These are phyloP conservation scores for Gardenia jasminoides DNA, from an alignment of 257 asterid genomes.

Conservation along the genomic window DNA sequence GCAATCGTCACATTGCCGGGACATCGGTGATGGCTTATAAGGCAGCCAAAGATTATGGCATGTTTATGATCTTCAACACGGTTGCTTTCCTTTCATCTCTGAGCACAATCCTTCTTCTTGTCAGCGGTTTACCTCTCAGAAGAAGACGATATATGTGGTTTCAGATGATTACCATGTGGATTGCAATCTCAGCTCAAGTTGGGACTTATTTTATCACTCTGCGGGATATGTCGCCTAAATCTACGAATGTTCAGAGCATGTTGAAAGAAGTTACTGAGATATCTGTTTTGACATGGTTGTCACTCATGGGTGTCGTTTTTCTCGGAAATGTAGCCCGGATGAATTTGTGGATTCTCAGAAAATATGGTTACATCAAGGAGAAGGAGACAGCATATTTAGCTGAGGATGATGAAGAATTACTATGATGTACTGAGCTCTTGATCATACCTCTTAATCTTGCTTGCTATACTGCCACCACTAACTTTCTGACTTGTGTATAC, in stretches of 20 bases:
- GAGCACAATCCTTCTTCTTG: slow-evolving; percentile 32
- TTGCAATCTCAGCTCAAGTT: slow-evolving; percentile 36
- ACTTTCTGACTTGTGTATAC: background rate
- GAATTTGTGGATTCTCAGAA: slow-evolving; percentile 46
- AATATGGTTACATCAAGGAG: slow-evolving; percentile 32
- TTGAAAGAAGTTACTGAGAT: slow-evolving; percentile 30
- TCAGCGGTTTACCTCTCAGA: slow-evolving; percentile 41
- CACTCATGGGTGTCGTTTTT: slow-evolving; percentile 38
- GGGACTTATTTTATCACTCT: slow-evolving; percentile 39
- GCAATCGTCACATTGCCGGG: slow-evolving; percentile 19
- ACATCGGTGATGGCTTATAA: slow-evolving; percentile 37
- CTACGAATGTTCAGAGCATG: slow-evolving; percentile 6
- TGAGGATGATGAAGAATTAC: background rate
- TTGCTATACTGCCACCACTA: background rate
- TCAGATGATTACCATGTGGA: slow-evolving; percentile 40
- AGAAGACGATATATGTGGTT: slow-evolving; percentile 33
- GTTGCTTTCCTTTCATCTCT: slow-evolving; percentile 35
- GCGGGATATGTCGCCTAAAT: slow-evolving; percentile 26
- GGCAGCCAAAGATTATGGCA: slow-evolving; percentile 14
- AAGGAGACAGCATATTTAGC: slow-evolving; percentile 11
- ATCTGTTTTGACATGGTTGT: slow-evolving; percentile 39
- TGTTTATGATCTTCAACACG: slow-evolving; percentile 32
- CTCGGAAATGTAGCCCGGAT: slow-evolving; percentile 33
- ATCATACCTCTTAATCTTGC: background rate
- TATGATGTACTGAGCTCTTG: background rate